These are phyloP conservation scores for Microdochium nivale DNA, from an alignment of 2,329 filamentous ascomycete genomes.

Conservation along the genomic window DNA sequence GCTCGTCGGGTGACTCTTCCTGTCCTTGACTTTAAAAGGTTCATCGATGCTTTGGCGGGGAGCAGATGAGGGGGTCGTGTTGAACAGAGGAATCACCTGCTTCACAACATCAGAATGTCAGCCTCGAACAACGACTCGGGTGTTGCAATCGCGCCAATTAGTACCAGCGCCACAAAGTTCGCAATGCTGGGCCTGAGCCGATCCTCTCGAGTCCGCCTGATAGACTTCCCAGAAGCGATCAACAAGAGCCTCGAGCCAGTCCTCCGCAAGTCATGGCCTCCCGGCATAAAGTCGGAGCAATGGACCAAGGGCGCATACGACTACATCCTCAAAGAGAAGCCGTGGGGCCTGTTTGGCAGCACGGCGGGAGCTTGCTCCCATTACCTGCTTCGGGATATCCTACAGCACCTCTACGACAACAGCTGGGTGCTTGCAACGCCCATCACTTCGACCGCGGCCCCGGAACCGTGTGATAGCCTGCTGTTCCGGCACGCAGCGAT, in stretches of 20 bases:
- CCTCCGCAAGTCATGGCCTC: slow-evolving; percentile 12
- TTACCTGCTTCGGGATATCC: slow-evolving; percentile 11
- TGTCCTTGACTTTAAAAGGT: no score
- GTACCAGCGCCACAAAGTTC: not conserved
- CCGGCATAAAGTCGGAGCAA: slow-evolving; percentile 9
- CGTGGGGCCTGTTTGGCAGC: slow-evolving; percentile 8
- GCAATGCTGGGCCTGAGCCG: not conserved
- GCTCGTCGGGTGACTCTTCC: no score
- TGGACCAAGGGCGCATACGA: slow-evolving; percentile 8
- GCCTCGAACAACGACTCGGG: not conserved
- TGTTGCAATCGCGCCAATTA: not conserved
- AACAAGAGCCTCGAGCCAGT: slow-evolving; percentile 6
- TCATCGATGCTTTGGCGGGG: no score
- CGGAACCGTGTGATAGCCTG: not conserved
- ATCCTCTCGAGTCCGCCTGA: slow-evolving; percentile 8
- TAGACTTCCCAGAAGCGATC: slow-evolving; percentile 11
- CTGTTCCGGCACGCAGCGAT: not conserved
- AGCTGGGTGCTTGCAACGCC: slow-evolving; percentile 6
- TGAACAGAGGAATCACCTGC: no score
- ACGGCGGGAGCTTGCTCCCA: slow-evolving; percentile 7
- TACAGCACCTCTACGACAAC: slow-evolving; percentile 9
- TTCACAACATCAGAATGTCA: not conserved
- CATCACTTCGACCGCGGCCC: not conserved
- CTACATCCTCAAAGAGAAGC: slow-evolving; percentile 10
- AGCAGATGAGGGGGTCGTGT: no score